These are phyloP conservation scores for Adiantum capillusveneris DNA, from an alignment of 75 land plant species.

Conservation along the genomic window DNA sequence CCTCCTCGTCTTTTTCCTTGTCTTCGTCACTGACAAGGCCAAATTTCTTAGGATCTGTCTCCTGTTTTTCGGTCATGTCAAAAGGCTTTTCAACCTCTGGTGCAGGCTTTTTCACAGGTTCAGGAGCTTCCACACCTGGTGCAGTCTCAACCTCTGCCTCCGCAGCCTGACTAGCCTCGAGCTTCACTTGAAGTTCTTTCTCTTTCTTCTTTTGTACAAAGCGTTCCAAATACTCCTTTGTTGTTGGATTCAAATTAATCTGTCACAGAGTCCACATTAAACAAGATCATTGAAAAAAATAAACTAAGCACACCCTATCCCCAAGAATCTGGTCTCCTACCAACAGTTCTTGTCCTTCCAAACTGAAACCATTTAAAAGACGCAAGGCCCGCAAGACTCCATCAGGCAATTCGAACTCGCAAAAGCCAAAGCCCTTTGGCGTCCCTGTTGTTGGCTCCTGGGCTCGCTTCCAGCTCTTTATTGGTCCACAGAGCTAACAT, in stretches of 20 bases:
- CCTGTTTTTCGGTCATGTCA: conserved; percentile 26
- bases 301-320: not conserved
- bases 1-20: conserved; percentile 59
- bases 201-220: conserved; percentile 84
- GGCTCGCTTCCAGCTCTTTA: conserved; percentile 88
- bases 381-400: conserved; percentile 82
- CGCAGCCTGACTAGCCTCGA: conserved; percentile 35
- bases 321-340: conserved; percentile 30
- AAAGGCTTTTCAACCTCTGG: conserved; percentile 19
- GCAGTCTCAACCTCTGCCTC: conserved; percentile 32
- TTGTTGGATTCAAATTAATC: conserved; percentile 88
- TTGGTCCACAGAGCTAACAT: conserved; percentile 91
- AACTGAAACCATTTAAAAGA: conserved; percentile 53
- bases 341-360: conserved; percentile 95
- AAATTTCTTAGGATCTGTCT: conserved; percentile 41
- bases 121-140: conserved; percentile 42
- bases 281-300: too few species aligned
- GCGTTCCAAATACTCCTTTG: conserved; percentile 73
- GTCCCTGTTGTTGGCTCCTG: conserved; percentile 64
- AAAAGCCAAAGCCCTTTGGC: conserved; percentile 72
- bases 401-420: conserved; percentile 85
- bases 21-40: conserved; percentile 90
- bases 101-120: conserved; percentile 23
- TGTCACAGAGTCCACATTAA: conserved; percentile 13
- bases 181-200: conserved; percentile 48